Evolutionary conservation across 192 early-diverging fungal genomes (phyloP), one percentile per base, ranked within the genome.

Genomic region (Radiomyces spectabilis): DNA sequence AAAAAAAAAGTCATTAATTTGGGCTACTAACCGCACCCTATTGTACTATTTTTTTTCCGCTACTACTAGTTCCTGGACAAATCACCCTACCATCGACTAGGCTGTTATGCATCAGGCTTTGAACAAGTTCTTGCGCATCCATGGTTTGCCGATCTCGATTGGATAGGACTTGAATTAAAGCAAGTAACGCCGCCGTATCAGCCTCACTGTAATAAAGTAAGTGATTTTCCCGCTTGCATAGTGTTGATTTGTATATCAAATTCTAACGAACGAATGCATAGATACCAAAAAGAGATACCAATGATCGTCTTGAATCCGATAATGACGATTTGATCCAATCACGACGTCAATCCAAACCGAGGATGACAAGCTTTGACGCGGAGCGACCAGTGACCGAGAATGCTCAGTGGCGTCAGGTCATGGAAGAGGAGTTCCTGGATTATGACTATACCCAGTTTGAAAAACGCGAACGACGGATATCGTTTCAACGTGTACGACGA

Each of bases 121-220:
- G 80, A 82, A 38, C 58, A 59, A 4, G 62, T 96, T 43, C 80
- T 81, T 46, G 63, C 45, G 1, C 93, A 95, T 52, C 81, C 90
- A 24, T 94, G 84, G 71, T 95, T 97, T 53, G 64, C 71, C 12
- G 65, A 69, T 27, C 74, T 87, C 41, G 83, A 94, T 41, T 97
- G 92, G 92, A 61, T 65, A 15, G 63, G 65, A 40, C 73, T 95
- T 29, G 82, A 84, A 32, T 59, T 74, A 27, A 87, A 85, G 66
- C 67, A 83, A 45, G 69, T 79, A 1, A 58, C 53, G 3, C 89
- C 93, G 25, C 82, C 89, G n/a, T n/a, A n/a, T n/a, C n/a, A n/a
- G n/a, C n/a, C n/a, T n/a, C n/a, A n/a, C n/a, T n/a, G n/a, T n/a
- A n/a, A n/a, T n/a, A n/a, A n/a, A n/a, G n/a, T n/a, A n/a, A n/a